Conservation (phyloP, 164 flowering plant species). For the Hamamelis virginiana region DNA sequence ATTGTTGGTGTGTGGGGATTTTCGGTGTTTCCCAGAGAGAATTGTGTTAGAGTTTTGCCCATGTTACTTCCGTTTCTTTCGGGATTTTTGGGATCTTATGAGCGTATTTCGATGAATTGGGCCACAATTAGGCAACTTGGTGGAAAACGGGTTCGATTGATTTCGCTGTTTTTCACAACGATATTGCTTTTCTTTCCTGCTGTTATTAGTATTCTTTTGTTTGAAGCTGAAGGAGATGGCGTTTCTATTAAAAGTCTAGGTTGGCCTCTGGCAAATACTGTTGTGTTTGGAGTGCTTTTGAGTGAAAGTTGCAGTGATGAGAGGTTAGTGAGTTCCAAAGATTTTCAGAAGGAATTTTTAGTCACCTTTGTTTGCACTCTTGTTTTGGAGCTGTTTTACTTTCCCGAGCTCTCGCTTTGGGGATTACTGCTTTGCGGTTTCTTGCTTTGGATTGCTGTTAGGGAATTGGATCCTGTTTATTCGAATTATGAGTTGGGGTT, state of each 20-base stretch:
- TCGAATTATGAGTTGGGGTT: conserved; percentile 50
- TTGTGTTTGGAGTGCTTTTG: conserved; percentile 88
- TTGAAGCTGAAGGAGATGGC: conserved; percentile 39
- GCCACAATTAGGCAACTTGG: conserved; percentile 56
- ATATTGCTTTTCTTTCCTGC: conserved; percentile 70
- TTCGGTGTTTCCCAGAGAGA: conserved; percentile 23
- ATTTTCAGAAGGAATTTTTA: conserved; percentile 61
- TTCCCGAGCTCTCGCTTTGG: conserved; percentile 78
- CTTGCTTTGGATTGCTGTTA: conserved; percentile 67
- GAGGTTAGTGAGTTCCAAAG: conserved; percentile 42
- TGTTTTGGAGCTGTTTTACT: conserved; percentile 79
- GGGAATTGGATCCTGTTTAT: conserved; percentile 50
- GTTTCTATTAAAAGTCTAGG: conserved; percentile 51
- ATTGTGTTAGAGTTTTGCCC: conserved; percentile 66
- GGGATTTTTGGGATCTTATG: conserved; percentile 80
- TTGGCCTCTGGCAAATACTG: conserved; percentile 88
- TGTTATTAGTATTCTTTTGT: conserved; percentile 45
- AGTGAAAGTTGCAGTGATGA: conserved; percentile 74
- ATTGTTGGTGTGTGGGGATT: conserved; percentile 25
- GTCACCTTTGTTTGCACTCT: conserved; percentile 72
- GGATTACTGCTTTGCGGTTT: conserved; percentile 73
- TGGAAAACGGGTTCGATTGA: conserved; percentile 54
- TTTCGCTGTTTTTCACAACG: conserved; percentile 66
- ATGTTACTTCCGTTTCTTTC: conserved; percentile 83
- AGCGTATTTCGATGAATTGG: conserved; percentile 58